Evolutionary conservation across 2,329 filamentous ascomycete species (phyloP).

Genomic region (Rhynchosporium graminicola): DNA sequence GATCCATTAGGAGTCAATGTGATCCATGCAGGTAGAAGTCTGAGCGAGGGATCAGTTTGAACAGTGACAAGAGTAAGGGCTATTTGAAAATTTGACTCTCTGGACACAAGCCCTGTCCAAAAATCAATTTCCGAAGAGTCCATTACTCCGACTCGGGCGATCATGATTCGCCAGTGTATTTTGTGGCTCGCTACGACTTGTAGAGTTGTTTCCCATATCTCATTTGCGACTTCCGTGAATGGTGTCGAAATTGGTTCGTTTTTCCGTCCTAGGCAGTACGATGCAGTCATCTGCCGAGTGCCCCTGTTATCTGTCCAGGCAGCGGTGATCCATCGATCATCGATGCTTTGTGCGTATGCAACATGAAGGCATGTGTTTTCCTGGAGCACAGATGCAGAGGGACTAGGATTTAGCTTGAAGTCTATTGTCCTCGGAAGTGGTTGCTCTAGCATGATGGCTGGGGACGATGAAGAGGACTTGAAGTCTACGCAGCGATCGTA

Average conservation of each 20-base stretch:
- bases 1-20: constrained; percentile 49
- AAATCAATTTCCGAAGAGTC: constrained; percentile 63
- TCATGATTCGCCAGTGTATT: constrained; percentile 75
- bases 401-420: constrained; percentile 68
- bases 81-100: constrained; percentile 52
- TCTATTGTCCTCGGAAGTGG: constrained; percentile 70
- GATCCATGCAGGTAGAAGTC: constrained; percentile 58
- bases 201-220: constrained; percentile 77
- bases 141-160: constrained; percentile 71
- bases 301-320: constrained; percentile 82
- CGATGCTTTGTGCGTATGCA: constrained; percentile 73
- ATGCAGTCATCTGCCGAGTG: constrained; percentile 69
- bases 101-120: constrained; percentile 56
- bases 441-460: constrained; percentile 72
- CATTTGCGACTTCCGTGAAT: constrained; percentile 66
- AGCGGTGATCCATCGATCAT: constrained; percentile 75
- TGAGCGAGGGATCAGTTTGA: constrained; percentile 64
- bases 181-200: constrained; percentile 70
- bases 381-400: constrained; percentile 71
- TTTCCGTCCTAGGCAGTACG: constrained; percentile 69
- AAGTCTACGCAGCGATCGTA: constrained; percentile 73
- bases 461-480: constrained; percentile 59
- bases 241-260: constrained; percentile 51
- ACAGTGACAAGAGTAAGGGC: constrained; percentile 63
- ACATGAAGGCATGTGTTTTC: constrained; percentile 82